These are phyloP conservation scores for Endocalyx cinctus DNA, from an alignment of 2,329 filamentous ascomycete genomes.

Conservation along the genomic window DNA sequence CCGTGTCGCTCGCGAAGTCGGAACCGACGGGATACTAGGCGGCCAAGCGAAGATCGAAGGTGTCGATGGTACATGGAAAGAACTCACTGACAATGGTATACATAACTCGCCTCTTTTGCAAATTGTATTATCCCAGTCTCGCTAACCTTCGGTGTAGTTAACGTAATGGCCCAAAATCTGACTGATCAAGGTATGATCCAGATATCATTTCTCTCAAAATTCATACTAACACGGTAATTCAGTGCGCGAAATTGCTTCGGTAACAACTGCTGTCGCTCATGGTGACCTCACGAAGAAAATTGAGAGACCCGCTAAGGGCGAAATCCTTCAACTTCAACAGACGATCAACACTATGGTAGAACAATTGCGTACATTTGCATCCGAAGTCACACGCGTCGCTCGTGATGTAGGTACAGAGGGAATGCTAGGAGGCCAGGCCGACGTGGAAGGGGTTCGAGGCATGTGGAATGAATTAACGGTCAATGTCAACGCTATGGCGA, in stretches of 20 bases:
- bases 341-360: slow-evolving; percentile 91
- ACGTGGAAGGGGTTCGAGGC: slow-evolving; percentile 78
- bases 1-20: slow-evolving; percentile 88
- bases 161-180: slow-evolving; percentile 79
- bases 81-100: slow-evolving; percentile 80
- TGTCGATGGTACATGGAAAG: slow-evolving; percentile 96
- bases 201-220: not conserved
- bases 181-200: slow-evolving; percentile 61
- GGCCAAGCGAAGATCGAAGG: slow-evolving; percentile 91
- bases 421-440: slow-evolving; percentile 75
- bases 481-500: slow-evolving; percentile 84
- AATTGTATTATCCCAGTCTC: no score
- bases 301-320: slow-evolving; percentile 72
- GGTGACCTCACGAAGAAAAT: slow-evolving; percentile 83
- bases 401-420: slow-evolving; percentile 82
- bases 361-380: slow-evolving; percentile 76
- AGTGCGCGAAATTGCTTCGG: slow-evolving; percentile 80
- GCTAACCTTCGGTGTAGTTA: slow-evolving; percentile 47
- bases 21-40: slow-evolving; percentile 89
- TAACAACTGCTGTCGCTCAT: slow-evolving; percentile 78
- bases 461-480: slow-evolving; percentile 87
- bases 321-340: slow-evolving; percentile 78
- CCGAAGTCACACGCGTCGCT: slow-evolving; percentile 77
- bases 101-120: no score
- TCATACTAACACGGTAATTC: slow-evolving; percentile 5